phyloP scores from a whole-genome alignment of 306 rosid species.

The Prunus persica region Prunus_persica_NCBIv2 NC_034016.1:5362501-5363000 shows the following conservation, averaged over 20 bases:
- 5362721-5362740: neutral
- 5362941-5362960: neutral
- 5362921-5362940: neutral
- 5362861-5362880: too few relatives aligned
- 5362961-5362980: neutral
- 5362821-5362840: too few relatives aligned
- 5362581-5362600: neutral
- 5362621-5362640: neutral
- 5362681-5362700: neutral
- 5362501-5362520: neutral
- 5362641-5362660: neutral
- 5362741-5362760: neutral
- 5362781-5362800: neutral
- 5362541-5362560: neutral
- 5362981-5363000: neutral
- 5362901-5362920: neutral
- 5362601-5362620: neutral
- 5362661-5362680: too few relatives aligned
- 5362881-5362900: neutral
- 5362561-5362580: slow-evolving; percentile 1
- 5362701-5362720: neutral
- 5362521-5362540: neutral
- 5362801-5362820: too few relatives aligned
- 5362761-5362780: neutral
- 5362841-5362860: too few relatives aligned